Percentiles rank a stretch among this genome's conserved stretches.
phyloP scores from a whole-genome alignment of 495 filamentous ascomycete genomes.

The Neurospora africana region DNA sequence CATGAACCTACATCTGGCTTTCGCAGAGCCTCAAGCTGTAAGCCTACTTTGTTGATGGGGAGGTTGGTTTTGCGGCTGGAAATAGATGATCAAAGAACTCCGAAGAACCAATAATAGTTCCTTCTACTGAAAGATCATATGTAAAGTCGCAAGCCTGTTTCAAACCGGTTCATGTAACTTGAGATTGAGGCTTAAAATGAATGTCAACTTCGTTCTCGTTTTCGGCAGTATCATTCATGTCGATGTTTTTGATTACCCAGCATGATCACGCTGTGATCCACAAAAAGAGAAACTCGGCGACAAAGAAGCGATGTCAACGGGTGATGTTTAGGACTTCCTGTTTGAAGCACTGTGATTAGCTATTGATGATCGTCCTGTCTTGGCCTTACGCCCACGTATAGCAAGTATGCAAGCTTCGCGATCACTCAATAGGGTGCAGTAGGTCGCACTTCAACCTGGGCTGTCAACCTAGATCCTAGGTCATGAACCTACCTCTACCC shows the following conservation, averaged over 20 bases:
- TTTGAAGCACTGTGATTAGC: neutral
- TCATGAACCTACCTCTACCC: neutral
- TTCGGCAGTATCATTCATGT: neutral
- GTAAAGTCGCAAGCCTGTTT: neutral
- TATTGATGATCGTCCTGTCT: neutral
- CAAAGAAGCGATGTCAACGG: neutral
- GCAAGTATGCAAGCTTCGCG: neutral
- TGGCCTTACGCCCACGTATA: neutral
- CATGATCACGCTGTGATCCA: neutral
- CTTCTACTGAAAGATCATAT: neutral
- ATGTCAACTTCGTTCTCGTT: neutral
- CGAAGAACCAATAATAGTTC: neutral
- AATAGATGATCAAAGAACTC: neutral
- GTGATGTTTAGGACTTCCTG: neutral
- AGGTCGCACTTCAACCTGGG: neutral
- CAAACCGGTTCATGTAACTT: neutral
- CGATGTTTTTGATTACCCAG: neutral
- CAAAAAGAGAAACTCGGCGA: neutral
- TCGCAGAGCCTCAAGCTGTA: neutral
- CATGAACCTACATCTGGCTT: neutral
- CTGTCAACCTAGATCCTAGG: neutral
- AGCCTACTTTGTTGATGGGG: neutral
- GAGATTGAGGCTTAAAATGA: neutral
- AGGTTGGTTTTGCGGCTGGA: neutral
- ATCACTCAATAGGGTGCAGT: neutral